Evolutionary conservation across 441 rosid genomes (phyloP).

Genomic region (Erodium trifolium): DNA sequence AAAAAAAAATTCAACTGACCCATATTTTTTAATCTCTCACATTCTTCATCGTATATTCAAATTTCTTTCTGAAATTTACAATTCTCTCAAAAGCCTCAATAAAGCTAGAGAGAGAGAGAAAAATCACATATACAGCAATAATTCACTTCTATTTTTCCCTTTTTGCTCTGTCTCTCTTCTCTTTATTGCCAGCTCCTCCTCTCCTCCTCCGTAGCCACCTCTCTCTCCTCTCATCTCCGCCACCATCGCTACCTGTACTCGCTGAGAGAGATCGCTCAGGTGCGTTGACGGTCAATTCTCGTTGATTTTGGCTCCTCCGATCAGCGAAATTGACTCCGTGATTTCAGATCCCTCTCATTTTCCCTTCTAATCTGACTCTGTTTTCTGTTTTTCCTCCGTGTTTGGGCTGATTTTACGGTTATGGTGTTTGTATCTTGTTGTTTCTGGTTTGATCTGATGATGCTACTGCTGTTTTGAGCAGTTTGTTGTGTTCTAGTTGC

Average conservation of each 20-base stretch:
- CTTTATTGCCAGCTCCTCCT: constrained; percentile 28
- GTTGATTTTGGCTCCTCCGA: too few relatives aligned
- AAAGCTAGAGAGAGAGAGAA: constrained; percentile 28
- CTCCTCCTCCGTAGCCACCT: too few relatives aligned
- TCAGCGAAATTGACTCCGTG: neutral
- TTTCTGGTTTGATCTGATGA: neutral
- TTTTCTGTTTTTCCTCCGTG: neutral
- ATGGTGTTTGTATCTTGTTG: neutral
- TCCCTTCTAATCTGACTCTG: neutral
- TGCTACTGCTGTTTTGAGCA: neutral
- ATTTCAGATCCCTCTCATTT: neutral
- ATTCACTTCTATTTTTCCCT: constrained; percentile 27
- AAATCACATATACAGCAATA: constrained; percentile 24
- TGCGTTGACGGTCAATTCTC: neutral
- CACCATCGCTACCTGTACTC: neutral
- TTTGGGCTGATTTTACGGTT: neutral
- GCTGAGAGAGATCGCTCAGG: constrained; percentile 5
- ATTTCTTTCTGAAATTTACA: neutral
- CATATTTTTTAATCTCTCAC: neutral
- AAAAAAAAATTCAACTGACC: too few relatives aligned
- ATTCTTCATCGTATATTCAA: neutral
- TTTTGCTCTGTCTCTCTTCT: constrained; percentile 7
- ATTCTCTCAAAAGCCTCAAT: constrained; percentile 18
- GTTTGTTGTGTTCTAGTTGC: neutral
- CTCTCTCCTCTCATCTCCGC: constrained; percentile 12